Evolutionary conservation across 371 early-diverging fungal genomes (phyloP), one percentile per base, ranked within the genome.

Genomic region (Neoconidiobolus thromboides): DNA sequence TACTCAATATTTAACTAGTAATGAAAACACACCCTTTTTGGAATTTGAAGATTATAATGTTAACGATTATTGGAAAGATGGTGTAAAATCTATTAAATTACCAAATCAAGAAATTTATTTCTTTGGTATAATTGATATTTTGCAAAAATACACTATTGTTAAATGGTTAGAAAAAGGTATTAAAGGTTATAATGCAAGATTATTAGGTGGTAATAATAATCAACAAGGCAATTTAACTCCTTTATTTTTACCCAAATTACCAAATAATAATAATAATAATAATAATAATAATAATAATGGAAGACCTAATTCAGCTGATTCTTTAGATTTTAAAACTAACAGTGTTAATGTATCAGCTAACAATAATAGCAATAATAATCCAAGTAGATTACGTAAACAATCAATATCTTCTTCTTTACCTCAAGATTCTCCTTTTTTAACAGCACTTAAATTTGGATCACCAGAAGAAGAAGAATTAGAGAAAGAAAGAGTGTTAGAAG

Each of bases 81-180:
- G 71, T 10, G 52, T 71, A 1, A 41, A 65, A 0, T 65, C 67
- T 38, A 56, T 55, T 2, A 52, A 55, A 0, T 50, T 68, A 2
- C 65, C 65, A 2, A 67, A 65, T 6, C 63, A 61, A 0, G 65
- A 68, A 49, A 71, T 79, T 9, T 79, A 79, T 62, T 79, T 67
- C 62, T 66, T 79, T 63, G 79, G 79, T 4, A 59, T 79, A 14
- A 76, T 79, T 52, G 79, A 79, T 60, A 65, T 71, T 47, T 70
- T 79, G 10, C 79, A 79, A 69, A 76, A 72, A 61, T 79, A 73
- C 67, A 77, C 74, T 57, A 52, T 74, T 12, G 42, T 68, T 42
- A 79, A 79, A 55, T 74, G 76, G 77, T 49, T 79, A 37, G 79
- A 79, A 55, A 66, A 72, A 1, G 70, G 69, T 55, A 41, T 79